These are phyloP conservation scores for bread wheat (Triticum aestivum) DNA, from an alignment of 176 grass and related monocot species.

Conservation along the genomic window IWGSC_CS_RefSeq_v2.1 NC_057804.1:137898951-137899450, in stretches of 20 bases:
- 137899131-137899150: not conserved
- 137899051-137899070: not conserved
- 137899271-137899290: not conserved
- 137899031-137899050: not conserved
- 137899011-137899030: no score
- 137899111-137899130: not conserved
- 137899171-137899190: not conserved
- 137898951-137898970: not conserved
- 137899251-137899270: not conserved
- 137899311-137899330: not conserved
- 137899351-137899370: not conserved
- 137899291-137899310: not conserved
- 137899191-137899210: not conserved
- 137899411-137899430: not conserved
- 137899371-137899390: not conserved
- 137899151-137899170: not conserved
- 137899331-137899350: conserved; percentile 7
- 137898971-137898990: not conserved
- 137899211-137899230: not conserved
- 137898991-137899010: not conserved
- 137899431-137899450: not conserved
- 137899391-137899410: not conserved
- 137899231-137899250: not conserved
- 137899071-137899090: not conserved
- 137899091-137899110: conserved; percentile 9